Evolutionary conservation across 139 green algal genomes (phyloP).

Genomic region (Zygnema circumcarinatum): DNA sequence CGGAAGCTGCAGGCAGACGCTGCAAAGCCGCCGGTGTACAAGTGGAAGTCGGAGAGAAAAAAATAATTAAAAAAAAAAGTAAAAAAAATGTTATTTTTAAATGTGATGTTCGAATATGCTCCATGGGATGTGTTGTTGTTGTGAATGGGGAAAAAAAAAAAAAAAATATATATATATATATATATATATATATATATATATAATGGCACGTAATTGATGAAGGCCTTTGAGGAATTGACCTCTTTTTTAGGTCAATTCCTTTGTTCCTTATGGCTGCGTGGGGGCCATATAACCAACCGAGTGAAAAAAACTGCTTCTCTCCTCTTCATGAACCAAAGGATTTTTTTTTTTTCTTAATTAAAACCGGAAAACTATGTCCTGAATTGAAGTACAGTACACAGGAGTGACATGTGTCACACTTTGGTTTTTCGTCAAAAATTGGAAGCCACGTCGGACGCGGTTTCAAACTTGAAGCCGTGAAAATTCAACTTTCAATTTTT

Average conservation of each 20-base stretch:
- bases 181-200: not conserved
- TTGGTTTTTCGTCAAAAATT: too few relatives aligned
- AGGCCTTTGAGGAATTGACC: not conserved
- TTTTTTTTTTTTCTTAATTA: too few relatives aligned
- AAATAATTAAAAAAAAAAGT: not conserved
- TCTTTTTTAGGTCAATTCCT: not conserved
- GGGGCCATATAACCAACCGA: too few relatives aligned
- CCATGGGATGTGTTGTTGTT: not conserved
- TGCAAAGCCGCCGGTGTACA: not conserved
- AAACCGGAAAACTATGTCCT: too few relatives aligned
- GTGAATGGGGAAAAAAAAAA: not conserved
- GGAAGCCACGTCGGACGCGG: too few relatives aligned
- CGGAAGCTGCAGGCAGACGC: not conserved
- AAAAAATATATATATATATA: not conserved
- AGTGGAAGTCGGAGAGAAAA: constrained; percentile 18
- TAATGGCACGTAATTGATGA: not conserved
- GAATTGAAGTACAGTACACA: too few relatives aligned
- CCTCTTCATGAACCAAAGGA: too few relatives aligned
- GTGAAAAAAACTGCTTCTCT: too few relatives aligned
- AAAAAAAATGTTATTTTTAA: not conserved
- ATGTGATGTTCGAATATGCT: not conserved
- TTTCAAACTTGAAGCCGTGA: too few relatives aligned
- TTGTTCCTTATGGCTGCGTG: not conserved
- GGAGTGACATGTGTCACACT: too few relatives aligned
- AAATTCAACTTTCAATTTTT: too few relatives aligned